A percentile compares a stretch with the other conserved stretches of the same genome.
phyloP scores from a whole-genome alignment of 345 rosid species.

The Bruguiera parviflora region DNA sequence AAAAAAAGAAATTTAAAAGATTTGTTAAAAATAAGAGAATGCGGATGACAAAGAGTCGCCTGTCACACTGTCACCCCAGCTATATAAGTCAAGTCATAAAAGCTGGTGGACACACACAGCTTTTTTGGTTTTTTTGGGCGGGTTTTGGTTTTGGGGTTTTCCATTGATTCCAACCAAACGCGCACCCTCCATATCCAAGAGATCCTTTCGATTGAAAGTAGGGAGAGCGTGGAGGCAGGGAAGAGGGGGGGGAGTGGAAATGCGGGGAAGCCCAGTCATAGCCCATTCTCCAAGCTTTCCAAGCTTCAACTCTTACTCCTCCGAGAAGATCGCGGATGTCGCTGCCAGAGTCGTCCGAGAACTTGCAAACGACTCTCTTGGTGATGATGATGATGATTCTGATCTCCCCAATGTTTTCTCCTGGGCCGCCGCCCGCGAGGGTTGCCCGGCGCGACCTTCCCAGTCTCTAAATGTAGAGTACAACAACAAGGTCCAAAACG shows the following conservation, averaged over 20 bases:
- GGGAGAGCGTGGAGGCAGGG: background rate
- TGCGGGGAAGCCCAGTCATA: background rate
- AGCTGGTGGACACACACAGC: too few relatives aligned
- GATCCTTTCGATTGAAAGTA: background rate
- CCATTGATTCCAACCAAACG: too few relatives aligned
- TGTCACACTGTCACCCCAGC: too few relatives aligned
- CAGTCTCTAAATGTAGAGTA: constrained; percentile 5
- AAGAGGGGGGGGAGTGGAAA: too few relatives aligned
- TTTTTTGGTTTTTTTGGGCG: too few relatives aligned
- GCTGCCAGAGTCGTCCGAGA: constrained; percentile 38
- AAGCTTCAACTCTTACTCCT: constrained; percentile 36
- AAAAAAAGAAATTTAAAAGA: too few relatives aligned
- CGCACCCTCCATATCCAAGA: background rate
- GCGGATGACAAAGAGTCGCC: too few relatives aligned
- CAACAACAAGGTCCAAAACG: background rate
- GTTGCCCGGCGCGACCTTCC: background rate
- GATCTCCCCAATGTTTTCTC: background rate
- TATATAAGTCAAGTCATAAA: too few relatives aligned
- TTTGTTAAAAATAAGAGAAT: too few relatives aligned
- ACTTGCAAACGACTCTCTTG: constrained; percentile 11
- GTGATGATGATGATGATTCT: background rate
- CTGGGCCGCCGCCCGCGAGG: background rate
- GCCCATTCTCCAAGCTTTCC: constrained; percentile 26
- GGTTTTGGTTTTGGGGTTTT: too few relatives aligned
- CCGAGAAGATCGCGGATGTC: constrained; percentile 30